These are phyloP conservation scores for Populus hybrid DNA, from an alignment of 441 rosid species.

Conservation along the genomic window DNA sequence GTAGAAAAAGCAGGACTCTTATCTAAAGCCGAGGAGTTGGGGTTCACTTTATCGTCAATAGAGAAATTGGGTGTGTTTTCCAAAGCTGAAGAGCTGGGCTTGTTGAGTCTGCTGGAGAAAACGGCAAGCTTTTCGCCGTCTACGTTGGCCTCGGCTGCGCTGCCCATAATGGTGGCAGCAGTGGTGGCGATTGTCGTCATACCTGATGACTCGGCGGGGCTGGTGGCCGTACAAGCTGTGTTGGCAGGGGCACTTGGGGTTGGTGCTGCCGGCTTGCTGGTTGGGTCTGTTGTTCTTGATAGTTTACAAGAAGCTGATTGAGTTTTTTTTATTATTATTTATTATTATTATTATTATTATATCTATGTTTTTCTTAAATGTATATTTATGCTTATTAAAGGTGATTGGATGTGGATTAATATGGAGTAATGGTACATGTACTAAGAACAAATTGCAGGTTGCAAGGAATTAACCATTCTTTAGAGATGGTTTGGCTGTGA, in stretches of 20 bases:
- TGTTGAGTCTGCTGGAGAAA: slow-evolving; percentile 75
- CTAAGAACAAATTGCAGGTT: too few species aligned
- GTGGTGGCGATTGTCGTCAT: slow-evolving; percentile 59
- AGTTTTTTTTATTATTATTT: neutral
- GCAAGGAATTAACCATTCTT: too few species aligned
- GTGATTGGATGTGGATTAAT: too few species aligned
- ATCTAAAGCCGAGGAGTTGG: slow-evolving; percentile 79
- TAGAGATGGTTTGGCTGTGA: too few species aligned
- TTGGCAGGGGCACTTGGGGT: slow-evolving; percentile 59
- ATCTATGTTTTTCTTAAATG: too few species aligned
- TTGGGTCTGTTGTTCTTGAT: slow-evolving; percentile 70
- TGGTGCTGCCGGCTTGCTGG: slow-evolving; percentile 67
- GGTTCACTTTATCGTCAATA: slow-evolving; percentile 66
- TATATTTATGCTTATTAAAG: too few species aligned
- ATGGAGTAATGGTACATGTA: too few species aligned
- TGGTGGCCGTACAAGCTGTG: slow-evolving; percentile 61
- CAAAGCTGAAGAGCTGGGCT: slow-evolving; percentile 86
- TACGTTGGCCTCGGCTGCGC: slow-evolving; percentile 63
- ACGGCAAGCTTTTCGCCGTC: slow-evolving; percentile 61
- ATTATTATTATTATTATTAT: too few species aligned
- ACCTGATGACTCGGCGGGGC: slow-evolving; percentile 73
- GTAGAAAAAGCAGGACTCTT: slow-evolving; percentile 83
- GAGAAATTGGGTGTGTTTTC: slow-evolving; percentile 80
- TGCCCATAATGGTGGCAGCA: slow-evolving; percentile 70
- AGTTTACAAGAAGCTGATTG: slow-evolving; percentile 88